These are phyloP conservation scores for Penicillium sp. DNA, from an alignment of 2,329 filamentous ascomycete species.

Conservation along the genomic window DNA sequence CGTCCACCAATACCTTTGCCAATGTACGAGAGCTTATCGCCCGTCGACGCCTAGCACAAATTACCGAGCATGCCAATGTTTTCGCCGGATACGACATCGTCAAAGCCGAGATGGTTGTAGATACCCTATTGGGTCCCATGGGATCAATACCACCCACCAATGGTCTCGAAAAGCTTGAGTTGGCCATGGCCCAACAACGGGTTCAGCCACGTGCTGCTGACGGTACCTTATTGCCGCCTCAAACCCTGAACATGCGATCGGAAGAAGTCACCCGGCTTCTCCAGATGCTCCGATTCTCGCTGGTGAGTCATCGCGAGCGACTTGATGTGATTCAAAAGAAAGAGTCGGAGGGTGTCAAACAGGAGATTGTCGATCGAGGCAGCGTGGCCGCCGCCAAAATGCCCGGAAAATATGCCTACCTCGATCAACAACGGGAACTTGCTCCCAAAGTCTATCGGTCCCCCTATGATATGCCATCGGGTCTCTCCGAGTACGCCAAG, in stretches of 20 bases:
- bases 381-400: conserved; percentile 33
- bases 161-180: conserved; percentile 45
- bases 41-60: conserved; percentile 44
- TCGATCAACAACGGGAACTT: conserved; percentile 41
- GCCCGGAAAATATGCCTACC: conserved; percentile 42
- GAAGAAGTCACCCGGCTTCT: conserved; percentile 46
- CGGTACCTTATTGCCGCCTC: conserved; percentile 39
- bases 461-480: conserved; percentile 46
- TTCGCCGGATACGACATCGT: conserved; percentile 47
- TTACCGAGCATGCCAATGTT: conserved; percentile 48
- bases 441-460: conserved; percentile 44
- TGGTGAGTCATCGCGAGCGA: conserved; percentile 42
- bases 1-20: conserved; percentile 42
- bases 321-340: conserved; percentile 42
- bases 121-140: conserved; percentile 44
- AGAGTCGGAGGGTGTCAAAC: conserved; percentile 36
- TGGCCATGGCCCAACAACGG: conserved; percentile 47
- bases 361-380: conserved; percentile 34
- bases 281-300: conserved; percentile 47
- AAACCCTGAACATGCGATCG: conserved; percentile 46
- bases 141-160: conserved; percentile 42
- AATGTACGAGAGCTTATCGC: conserved; percentile 44
- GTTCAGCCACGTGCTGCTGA: conserved; percentile 42
- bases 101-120: conserved; percentile 45
- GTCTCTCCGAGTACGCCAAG: conserved; percentile 45